These are phyloP conservation scores for Blastocystis sp. DNA, from an alignment of 352 stramenopile genomes.

Conservation along the genomic window DNA sequence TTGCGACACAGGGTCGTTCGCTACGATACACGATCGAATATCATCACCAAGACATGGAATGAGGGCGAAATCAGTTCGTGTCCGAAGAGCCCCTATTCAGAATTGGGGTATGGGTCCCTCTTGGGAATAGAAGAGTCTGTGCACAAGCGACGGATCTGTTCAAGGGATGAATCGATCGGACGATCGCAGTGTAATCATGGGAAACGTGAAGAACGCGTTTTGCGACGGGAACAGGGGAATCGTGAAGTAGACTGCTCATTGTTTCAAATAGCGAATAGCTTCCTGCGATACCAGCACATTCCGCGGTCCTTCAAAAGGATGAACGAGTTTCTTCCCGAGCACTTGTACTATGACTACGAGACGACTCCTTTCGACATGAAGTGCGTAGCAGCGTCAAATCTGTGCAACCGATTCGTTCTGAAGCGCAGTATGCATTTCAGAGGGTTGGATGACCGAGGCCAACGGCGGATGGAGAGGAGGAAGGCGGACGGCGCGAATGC, in stretches of 20 bases:
- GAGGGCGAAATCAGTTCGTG: too few relatives aligned
- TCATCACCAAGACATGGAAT: too few relatives aligned
- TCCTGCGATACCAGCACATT: conserved; percentile 60
- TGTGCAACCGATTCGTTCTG: conserved; percentile 62
- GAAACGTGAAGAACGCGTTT: conserved; percentile 4
- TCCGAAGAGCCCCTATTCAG: too few relatives aligned
- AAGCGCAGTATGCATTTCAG: conserved; percentile 52
- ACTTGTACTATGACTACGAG: conserved; percentile 52
- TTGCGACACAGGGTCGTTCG: too few relatives aligned
- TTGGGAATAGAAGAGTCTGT: too few relatives aligned
- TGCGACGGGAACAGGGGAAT: conserved; percentile 39
- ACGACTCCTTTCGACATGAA: conserved; percentile 50
- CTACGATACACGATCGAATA: too few relatives aligned
- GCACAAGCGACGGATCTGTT: not conserved
- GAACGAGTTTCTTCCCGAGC: conserved; percentile 64
- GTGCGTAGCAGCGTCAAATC: conserved; percentile 13
- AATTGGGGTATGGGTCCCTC: too few relatives aligned
- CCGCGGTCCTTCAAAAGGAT: conserved; percentile 25
- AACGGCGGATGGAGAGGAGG: not conserved
- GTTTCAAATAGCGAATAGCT: conserved; percentile 14
- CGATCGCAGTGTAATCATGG: not conserved
- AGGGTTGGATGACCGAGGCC: not conserved
- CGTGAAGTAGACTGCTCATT: conserved; percentile 29
- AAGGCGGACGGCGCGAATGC: not conserved
- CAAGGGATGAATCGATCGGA: not conserved